Conservation (phyloP, 805 yeast genomes). For the Saccharomyces eubayanus region DNA sequence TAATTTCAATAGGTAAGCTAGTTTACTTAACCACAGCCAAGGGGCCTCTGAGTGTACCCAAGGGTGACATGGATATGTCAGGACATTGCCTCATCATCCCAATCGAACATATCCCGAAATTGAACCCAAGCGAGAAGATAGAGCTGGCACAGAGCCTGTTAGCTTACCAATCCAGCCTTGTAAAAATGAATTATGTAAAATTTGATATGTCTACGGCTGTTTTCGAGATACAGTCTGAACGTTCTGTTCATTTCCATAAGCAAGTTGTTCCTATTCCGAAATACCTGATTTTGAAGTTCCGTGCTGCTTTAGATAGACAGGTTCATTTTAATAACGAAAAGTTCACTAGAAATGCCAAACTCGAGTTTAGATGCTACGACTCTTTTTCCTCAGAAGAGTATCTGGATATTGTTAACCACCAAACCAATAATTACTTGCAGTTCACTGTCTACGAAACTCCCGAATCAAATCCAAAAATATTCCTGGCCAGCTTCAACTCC, state of each 20-base stretch:
- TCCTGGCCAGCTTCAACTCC: slow-evolving; percentile 26
- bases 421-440: slow-evolving; percentile 27
- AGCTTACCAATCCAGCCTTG: slow-evolving; percentile 41
- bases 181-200: slow-evolving; percentile 38
- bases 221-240: slow-evolving; percentile 59
- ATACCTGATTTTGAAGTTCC: slow-evolving; percentile 37
- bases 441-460: slow-evolving; percentile 31
- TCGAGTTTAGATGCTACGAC: slow-evolving; percentile 36
- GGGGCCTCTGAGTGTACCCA: slow-evolving; percentile 67
- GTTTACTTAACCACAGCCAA: slow-evolving; percentile 71
- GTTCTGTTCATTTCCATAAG: slow-evolving; percentile 65
- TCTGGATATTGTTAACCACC: slow-evolving; percentile 22
- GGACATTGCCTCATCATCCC: slow-evolving; percentile 83
- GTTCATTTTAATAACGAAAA: slow-evolving; percentile 41
- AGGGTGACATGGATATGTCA: slow-evolving; percentile 45
- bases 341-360: slow-evolving; percentile 34
- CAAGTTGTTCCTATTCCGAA: slow-evolving; percentile 68
- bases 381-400: slow-evolving; percentile 22
- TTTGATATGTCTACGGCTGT: slow-evolving; percentile 46
- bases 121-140: slow-evolving; percentile 20
- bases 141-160: slow-evolving; percentile 37
- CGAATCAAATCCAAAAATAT: slow-evolving; percentile 25
- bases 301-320: slow-evolving; percentile 39
- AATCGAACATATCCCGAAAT: slow-evolving; percentile 57
- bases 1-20: slow-evolving; percentile 60